Evolutionary conservation across 2,329 filamentous ascomycete genomes (phyloP).

Genomic region (Colletotrichum limetticola): DNA sequence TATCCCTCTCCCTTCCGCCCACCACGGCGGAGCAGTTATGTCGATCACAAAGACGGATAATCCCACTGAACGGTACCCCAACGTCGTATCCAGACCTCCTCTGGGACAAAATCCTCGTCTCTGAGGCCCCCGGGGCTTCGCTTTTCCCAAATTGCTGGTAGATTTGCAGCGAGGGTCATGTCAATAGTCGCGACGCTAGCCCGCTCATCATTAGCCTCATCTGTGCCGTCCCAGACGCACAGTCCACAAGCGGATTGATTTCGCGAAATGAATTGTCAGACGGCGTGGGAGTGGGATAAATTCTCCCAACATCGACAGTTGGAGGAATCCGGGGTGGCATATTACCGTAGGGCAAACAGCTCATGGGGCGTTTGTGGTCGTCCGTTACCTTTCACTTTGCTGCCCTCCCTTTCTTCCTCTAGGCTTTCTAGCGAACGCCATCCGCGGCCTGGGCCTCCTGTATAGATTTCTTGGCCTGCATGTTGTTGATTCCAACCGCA

Average conservation of each 20-base stretch:
- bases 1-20: background rate
- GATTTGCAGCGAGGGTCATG: background rate
- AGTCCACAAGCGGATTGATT: background rate
- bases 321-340: background rate
- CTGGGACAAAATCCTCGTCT: background rate
- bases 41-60: slow-evolving; percentile 20
- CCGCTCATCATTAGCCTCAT: slow-evolving; percentile 14
- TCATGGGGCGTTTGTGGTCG: slow-evolving; percentile 1
- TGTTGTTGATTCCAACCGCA: slow-evolving; percentile 11
- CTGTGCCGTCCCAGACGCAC: background rate
- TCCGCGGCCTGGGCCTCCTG: slow-evolving; percentile 21
- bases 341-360: background rate
- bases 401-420: background rate
- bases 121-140: background rate
- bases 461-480: slow-evolving; percentile 30
- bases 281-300: background rate
- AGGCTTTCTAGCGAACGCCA: slow-evolving; percentile 9
- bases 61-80: background rate
- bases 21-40: background rate
- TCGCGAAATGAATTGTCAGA: slow-evolving; percentile 11
- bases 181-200: slow-evolving; percentile 22
- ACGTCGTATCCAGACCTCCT: background rate
- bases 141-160: slow-evolving; percentile 6
- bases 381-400: background rate
- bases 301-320: background rate